These are phyloP conservation scores for Arachis hypogaea DNA, from an alignment of 306 rosid genomes.

Conservation along the genomic window DNA sequence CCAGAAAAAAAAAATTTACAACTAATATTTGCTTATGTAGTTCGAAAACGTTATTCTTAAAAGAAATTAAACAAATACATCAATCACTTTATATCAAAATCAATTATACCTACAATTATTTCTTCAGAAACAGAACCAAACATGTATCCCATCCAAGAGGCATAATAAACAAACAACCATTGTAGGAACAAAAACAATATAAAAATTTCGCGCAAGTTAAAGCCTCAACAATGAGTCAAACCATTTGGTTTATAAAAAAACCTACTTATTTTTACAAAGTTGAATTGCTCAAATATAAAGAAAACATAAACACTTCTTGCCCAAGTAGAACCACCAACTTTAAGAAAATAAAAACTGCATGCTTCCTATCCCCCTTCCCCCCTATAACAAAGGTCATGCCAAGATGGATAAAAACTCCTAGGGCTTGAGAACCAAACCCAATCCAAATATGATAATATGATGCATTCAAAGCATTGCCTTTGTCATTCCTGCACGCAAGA, in stretches of 20 bases:
- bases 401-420: conserved; percentile 2
- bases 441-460: conserved; percentile 60
- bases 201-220: conserved; percentile 33
- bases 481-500: conserved; percentile 73
- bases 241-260: conserved; percentile 37
- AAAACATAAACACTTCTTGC: conserved; percentile 44
- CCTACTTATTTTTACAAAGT: conserved; percentile 44
- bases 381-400: conserved; percentile 51
- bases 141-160: no score
- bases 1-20: no score
- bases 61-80: no score
- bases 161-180: neutral
- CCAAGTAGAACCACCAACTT: conserved; percentile 46
- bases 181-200: neutral
- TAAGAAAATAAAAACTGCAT: conserved; percentile 42
- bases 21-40: no score
- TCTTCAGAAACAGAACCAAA: neutral
- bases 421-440: conserved; percentile 46
- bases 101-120: no score
- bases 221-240: conserved; percentile 34
- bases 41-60: no score
- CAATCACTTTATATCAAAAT: no score
- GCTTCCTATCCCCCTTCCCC: conserved; percentile 34
- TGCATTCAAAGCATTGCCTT: conserved; percentile 62
- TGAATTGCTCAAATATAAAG: conserved; percentile 39